Evolutionary conservation across 1,284 basidiomycete species (phyloP), one percentile per base, ranked within the genome.

Genomic region (Marasmius tenuissimus): DNA sequence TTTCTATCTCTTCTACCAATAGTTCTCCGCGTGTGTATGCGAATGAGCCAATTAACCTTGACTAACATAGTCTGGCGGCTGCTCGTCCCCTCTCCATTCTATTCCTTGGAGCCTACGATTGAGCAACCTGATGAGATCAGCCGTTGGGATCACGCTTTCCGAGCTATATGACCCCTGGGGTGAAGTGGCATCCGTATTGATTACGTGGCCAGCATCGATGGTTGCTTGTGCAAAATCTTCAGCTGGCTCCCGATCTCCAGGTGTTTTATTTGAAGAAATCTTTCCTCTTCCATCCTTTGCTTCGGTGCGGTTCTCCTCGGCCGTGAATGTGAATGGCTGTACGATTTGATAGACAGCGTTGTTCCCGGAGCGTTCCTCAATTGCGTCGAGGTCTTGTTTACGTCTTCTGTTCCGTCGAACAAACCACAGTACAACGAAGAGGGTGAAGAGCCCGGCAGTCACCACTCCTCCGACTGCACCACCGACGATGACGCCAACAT

Each of bases 381-480:
- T n/a, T n/a, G n/a, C 39, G 20, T 16, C 5, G 33, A 16, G 11
- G 6, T 14, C 18, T 33, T 45, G 22, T 16, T 27, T 34, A 50
- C 14, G 33, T 20, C 20, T 50, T n/a, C n/a, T n/a, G n/a, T n/a
- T n/a, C 20, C 22, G 14, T 16, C 45, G 48, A 7, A 20, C 22
- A 34, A 58, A 35, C 2, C 49, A 18, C 14, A n/a, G 16, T 33
- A 58, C 34, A 9, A 34, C 45, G 22, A 37, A 18, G 22, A 49
- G 14, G 14, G 38, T 12, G 6, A 53, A n/a, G 47, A 58, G 42
- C 4, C 47, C 27, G 18, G 51, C 34, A 9, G 51, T 18, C 20
- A 47, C 57, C 11, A 58, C 27, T 16, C 42, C 57, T 33, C 57
- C 57, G 27, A 58, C 33, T 12, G 51, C 57, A 49, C 57, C 47